Conservation (phyloP, 768 basidiomycete genomes). For the Xerocomellus dryophilus region DNA sequence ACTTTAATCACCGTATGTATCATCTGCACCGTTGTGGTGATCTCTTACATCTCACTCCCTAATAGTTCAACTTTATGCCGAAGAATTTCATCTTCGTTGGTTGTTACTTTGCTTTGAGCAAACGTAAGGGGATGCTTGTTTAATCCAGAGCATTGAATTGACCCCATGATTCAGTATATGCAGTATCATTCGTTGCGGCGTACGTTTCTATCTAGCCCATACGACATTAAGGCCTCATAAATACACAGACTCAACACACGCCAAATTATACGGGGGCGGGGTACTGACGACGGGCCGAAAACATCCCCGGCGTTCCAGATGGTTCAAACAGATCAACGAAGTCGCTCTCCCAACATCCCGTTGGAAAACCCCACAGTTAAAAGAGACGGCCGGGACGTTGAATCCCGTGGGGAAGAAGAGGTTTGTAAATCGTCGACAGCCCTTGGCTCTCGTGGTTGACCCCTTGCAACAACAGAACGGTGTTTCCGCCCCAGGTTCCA, state of each 20-base stretch:
- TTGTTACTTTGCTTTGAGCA: constrained; percentile 63
- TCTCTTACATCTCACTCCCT: background rate
- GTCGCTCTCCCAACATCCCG: background rate
- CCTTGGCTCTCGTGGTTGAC: background rate
- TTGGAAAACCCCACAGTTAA: background rate
- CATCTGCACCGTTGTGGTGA: background rate
- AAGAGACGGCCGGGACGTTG: background rate
- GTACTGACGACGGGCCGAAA: constrained; percentile 44
- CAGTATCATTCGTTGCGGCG: constrained; percentile 66
- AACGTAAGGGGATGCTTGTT: constrained; percentile 44
- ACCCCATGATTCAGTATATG: constrained; percentile 46
- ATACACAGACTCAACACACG: constrained; percentile 57
- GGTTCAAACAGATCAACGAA: constrained; percentile 6
- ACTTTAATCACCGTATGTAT: constrained; percentile 54
- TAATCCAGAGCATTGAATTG: background rate
- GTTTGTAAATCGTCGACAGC: constrained; percentile 3
- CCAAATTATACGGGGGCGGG: constrained; percentile 48
- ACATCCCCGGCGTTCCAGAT: constrained; percentile 30
- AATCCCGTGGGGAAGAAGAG: background rate
- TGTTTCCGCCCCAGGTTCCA: background rate
- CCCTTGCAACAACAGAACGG: background rate
- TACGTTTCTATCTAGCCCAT: constrained; percentile 28
- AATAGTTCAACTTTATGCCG: constrained; percentile 54
- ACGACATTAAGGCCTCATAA: constrained; percentile 8
- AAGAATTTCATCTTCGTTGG: constrained; percentile 57